phyloP scores from a whole-genome alignment of 805 yeast genomes.

The Candida fluviatilis region DNA sequence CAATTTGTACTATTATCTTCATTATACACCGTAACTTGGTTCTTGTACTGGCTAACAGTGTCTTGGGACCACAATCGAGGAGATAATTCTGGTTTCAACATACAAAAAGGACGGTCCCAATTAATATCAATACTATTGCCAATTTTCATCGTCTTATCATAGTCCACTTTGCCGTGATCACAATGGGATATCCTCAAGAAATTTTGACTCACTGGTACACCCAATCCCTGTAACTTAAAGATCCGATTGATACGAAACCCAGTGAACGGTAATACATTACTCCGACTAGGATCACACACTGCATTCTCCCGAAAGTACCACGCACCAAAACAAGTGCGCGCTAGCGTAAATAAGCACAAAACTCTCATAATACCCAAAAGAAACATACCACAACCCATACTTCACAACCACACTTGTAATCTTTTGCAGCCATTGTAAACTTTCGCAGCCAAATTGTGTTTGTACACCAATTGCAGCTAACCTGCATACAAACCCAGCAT shows the following conservation, averaged over 20 bases:
- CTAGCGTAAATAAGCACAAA: neutral
- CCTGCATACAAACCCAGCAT: too few species aligned
- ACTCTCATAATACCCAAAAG: neutral
- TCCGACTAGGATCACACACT: slow-evolving; percentile 27
- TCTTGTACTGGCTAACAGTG: neutral
- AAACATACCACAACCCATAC: too few species aligned
- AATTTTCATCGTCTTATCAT: slow-evolving; percentile 33
- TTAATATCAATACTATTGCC: slow-evolving; percentile 33
- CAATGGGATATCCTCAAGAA: slow-evolving; percentile 50
- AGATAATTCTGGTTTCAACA: slow-evolving; percentile 26
- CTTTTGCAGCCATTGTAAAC: too few species aligned
- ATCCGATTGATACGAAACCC: slow-evolving; percentile 56
- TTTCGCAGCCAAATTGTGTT: neutral
- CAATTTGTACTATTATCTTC: too few species aligned
- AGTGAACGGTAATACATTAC: slow-evolving; percentile 37
- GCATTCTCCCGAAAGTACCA: slow-evolving; percentile 24
- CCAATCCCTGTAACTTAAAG: slow-evolving; percentile 35
- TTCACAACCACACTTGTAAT: too few species aligned
- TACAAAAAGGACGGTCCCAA: slow-evolving; percentile 48
- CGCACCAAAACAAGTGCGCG: slow-evolving; percentile 6
- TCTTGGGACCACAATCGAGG: neutral
- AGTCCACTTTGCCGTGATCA: slow-evolving; percentile 43
- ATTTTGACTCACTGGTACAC: slow-evolving; percentile 34
- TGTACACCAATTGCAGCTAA: neutral
- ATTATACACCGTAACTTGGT: neutral